These are phyloP conservation scores for Gossypium schwendimanii DNA, from an alignment of 441 rosid species.

Conservation along the genomic window DNA sequence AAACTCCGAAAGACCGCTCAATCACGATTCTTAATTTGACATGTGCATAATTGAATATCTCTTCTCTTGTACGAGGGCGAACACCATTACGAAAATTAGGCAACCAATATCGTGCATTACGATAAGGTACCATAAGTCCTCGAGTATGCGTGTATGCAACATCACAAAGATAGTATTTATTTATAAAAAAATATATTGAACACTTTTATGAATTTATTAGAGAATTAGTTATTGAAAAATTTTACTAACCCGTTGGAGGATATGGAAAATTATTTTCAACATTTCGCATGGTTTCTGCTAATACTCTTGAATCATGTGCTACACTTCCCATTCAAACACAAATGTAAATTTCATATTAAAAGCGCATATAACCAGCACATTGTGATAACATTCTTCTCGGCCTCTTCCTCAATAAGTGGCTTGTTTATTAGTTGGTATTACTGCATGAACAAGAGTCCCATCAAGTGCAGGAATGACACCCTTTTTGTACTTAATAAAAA, in stretches of 20 bases:
- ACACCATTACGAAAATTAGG: too few species aligned
- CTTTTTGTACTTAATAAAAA: not conserved
- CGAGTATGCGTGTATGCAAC: not conserved
- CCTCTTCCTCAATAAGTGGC: not conserved
- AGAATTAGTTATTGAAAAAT: too few species aligned
- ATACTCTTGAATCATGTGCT: not conserved
- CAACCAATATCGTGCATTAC: not conserved
- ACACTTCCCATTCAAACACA: not conserved
- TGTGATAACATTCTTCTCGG: not conserved
- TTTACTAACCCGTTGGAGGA: not conserved
- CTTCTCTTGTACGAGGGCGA: too few species aligned
- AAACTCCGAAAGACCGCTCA: too few species aligned
- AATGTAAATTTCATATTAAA: not conserved
- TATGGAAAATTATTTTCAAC: not conserved
- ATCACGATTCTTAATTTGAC: too few species aligned
- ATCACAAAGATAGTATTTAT: not conserved
- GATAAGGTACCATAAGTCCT: not conserved
- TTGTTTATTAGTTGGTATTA: too few species aligned
- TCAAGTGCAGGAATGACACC: not conserved
- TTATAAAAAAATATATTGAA: too few species aligned
- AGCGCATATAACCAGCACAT: not conserved
- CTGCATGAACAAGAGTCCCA: too few species aligned
- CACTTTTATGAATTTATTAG: too few species aligned
- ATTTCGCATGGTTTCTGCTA: not conserved
- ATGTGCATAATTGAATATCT: too few species aligned